These are phyloP conservation scores for Brassica rapa DNA, from an alignment of 345 rosid genomes.

Conservation along the genomic window DNA sequence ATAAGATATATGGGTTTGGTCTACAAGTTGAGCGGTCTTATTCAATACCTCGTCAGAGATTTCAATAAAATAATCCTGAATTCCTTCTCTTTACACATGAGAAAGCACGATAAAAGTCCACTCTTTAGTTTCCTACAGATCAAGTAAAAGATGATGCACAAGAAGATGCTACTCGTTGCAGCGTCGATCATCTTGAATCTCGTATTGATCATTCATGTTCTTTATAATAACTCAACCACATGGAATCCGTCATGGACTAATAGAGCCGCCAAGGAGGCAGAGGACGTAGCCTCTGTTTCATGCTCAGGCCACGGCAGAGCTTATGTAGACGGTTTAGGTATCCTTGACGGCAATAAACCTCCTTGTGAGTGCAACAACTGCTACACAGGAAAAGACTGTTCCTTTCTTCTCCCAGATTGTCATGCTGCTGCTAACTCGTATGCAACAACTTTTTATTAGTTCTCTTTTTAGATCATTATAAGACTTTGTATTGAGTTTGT, in stretches of 20 bases:
- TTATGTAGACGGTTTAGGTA: constrained; percentile 57
- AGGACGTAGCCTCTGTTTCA: constrained; percentile 52
- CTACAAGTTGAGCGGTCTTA: not conserved
- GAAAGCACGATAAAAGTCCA: not conserved
- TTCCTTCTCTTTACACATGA: not conserved
- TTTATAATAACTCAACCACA: constrained; percentile 10
- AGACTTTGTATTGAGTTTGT: not conserved
- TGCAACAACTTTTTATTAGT: not conserved
- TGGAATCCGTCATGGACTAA: constrained; percentile 56
- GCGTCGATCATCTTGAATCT: constrained; percentile 47
- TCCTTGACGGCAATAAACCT: constrained; percentile 38
- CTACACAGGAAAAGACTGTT: constrained; percentile 59
- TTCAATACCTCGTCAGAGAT: not conserved
- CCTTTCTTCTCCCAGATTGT: constrained; percentile 48
- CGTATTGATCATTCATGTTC: constrained; percentile 25
- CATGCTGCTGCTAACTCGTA: constrained; percentile 55
- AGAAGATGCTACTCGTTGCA: not conserved
- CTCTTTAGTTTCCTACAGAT: constrained; percentile 15
- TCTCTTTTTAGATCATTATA: not conserved
- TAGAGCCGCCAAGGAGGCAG: constrained; percentile 63
- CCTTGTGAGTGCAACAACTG: constrained; percentile 69
- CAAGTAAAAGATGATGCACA: not conserved
- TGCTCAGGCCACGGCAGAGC: constrained; percentile 82
- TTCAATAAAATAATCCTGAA: not conserved
- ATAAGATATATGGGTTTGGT: too few relatives aligned